Conservation (phyloP, 1,284 basidiomycete species). For the Taiwanofungus camphoratus region DNA sequence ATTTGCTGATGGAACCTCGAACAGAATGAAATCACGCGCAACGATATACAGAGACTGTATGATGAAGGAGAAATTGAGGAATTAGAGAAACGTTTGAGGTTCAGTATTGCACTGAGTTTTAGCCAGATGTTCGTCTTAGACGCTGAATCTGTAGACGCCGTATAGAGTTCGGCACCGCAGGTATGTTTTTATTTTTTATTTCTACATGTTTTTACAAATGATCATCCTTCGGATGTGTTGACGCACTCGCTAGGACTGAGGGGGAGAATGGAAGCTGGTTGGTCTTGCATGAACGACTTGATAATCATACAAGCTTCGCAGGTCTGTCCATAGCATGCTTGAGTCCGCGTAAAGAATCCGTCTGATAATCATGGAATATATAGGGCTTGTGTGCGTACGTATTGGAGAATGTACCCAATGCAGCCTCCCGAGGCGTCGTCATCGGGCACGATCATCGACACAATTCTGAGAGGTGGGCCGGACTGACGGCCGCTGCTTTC, state of each 20-base stretch:
- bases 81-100: slow-evolving; percentile 28
- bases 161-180: slow-evolving; percentile 84
- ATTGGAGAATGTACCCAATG: slow-evolving; percentile 43
- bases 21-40: slow-evolving; percentile 25
- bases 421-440: slow-evolving; percentile 60
- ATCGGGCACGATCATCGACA: slow-evolving; percentile 80
- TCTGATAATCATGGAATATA: neutral
- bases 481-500: slow-evolving; percentile 68
- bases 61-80: slow-evolving; percentile 17
- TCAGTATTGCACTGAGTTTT: neutral
- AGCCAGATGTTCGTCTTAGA: neutral
- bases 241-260: slow-evolving; percentile 69
- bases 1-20: neutral
- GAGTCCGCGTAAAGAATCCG: neutral
- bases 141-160: slow-evolving; percentile 41
- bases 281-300: slow-evolving; percentile 82
- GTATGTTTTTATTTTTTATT: slow-evolving; percentile 31
- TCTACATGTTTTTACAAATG: neutral
- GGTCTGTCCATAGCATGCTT: slow-evolving; percentile 30
- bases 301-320: slow-evolving; percentile 80
- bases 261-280: slow-evolving; percentile 81
- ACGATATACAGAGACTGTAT: slow-evolving; percentile 24
- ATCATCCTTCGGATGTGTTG: neutral
- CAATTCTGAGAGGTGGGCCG: slow-evolving; percentile 73
- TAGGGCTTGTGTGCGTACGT: slow-evolving; percentile 77